Base-by-base conservation (phyloP, 371 early-diverging fungal species). In the Cokeromyces recurvatus region DNA sequence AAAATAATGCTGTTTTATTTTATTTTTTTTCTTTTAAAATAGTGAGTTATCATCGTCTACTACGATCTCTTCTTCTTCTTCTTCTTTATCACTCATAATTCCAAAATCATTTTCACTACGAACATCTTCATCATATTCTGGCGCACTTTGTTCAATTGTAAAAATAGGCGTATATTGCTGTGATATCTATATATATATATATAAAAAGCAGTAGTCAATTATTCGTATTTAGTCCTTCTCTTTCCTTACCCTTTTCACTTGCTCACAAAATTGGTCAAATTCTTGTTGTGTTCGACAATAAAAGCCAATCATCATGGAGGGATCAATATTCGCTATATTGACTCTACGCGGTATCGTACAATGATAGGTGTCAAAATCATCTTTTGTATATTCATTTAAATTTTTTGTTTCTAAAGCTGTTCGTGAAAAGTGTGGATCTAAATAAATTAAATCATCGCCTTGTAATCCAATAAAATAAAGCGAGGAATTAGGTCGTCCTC, bases 341-440 rank as follows among this genome's bases (percentile, higher is more conserved):
- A 92, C 74, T 51, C 82, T 83, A 12, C 88, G 78, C 4, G 87
- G 84, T 6, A 71, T 74, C 12, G 72, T 74, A 64, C 94, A 94
- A 54, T 92, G 91, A 62, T 91, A 97, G 2, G 89, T 82, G 1
- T 64, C 65, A 38, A 92, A 66, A 46, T 92, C 91, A 77, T 69
- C 74, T 36, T 58, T 71, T 14, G 74, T 65, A 41, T 78, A 81
- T n/a, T 73, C 66, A 6, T 52, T 42, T 25, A 74, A 43, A n/a
- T 43, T 47, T 53, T 83, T 83, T 34, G 73, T 74, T 24, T 79
- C 76, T 16, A 83, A 40, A 27, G 83, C 81, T 16, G 86, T 81
- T 16, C 93, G 81, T 17, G 89, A 81, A 54, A 79, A 84, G 61
- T 97, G 98, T 19, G 98, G 96, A 58, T 97, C 98, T n/a, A 94